Percentiles rank a stretch among this genome's conserved stretches.
Conservation (phyloP, 371 early-diverging fungal species). For the Umbelopsis sp. region DNA sequence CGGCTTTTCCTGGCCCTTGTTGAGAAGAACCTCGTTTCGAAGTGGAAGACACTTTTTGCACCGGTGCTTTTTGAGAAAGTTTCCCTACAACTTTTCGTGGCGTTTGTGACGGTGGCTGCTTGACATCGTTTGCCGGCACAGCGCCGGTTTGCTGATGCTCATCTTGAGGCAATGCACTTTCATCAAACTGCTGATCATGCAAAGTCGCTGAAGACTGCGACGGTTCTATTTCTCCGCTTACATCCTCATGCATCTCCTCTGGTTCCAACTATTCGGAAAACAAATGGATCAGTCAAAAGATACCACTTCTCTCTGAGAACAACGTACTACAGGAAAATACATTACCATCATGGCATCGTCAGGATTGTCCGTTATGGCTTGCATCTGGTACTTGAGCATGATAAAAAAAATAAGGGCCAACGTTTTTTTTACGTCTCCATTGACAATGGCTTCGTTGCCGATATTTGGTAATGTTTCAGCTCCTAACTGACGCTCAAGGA, state of each 20-base stretch:
- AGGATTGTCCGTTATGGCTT: conserved; percentile 53
- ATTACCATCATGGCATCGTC: conserved; percentile 30
- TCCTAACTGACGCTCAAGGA: conserved; percentile 64
- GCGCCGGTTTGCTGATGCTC: not conserved
- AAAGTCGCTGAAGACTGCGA: conserved; percentile 24
- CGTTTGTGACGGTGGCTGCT: conserved; percentile 1
- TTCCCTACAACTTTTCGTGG: not conserved
- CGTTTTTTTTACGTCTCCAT: conserved; percentile 85
- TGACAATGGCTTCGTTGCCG: conserved; percentile 84
- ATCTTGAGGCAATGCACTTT: not conserved
- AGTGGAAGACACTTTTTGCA: conserved; percentile 1
- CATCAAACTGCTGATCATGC: not conserved
- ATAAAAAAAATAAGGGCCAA: conserved; percentile 85
- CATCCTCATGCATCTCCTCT: not conserved
- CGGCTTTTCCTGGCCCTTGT: conserved; percentile 24
- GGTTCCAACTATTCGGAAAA: not conserved
- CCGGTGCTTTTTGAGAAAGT: conserved; percentile 12
- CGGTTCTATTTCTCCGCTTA: conserved; percentile 26
- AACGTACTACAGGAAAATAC: not conserved
- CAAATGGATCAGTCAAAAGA: not conserved
- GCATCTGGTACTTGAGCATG: conserved; percentile 74
- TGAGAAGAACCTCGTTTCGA: conserved; percentile 23
- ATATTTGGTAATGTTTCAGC: conserved; percentile 73
- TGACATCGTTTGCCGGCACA: not conserved
- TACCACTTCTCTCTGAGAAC: not conserved